Conservation (phyloP, 129 eudicot genomes). For the Smallanthus sonchifolius region DNA sequence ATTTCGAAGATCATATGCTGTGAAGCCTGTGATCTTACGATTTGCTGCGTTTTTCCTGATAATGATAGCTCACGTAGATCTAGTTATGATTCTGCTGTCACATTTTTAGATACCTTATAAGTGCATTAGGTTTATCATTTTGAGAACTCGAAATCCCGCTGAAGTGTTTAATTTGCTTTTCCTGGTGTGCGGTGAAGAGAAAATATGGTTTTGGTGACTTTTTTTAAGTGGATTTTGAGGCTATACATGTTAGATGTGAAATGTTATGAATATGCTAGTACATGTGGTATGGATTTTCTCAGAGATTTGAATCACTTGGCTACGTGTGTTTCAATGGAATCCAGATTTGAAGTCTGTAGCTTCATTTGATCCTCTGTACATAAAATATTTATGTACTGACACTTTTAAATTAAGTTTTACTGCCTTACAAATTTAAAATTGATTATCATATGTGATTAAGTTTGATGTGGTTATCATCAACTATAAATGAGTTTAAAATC, state of each 20-base stretch:
- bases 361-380: not conserved
- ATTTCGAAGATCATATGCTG: not conserved
- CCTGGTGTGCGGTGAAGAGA: not conserved
- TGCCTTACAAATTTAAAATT: not conserved
- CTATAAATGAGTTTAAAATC: not conserved
- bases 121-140: not conserved
- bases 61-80: constrained; percentile 18
- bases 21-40: constrained; percentile 24
- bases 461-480: not conserved
- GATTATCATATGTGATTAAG: not conserved
- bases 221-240: not conserved
- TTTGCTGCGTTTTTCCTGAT: not conserved
- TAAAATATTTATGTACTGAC: not conserved
- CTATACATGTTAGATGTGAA: not conserved
- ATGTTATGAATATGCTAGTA: not conserved
- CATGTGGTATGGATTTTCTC: not conserved
- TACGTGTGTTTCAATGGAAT: not conserved
- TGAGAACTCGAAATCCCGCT: not conserved
- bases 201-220: not conserved
- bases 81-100: not conserved
- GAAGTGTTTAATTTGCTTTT: not conserved
- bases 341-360: not conserved
- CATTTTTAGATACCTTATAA: constrained; percentile 2
- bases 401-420: not conserved
- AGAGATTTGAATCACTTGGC: not conserved